Percentiles rank a stretch among this genome's conserved stretches.
These are phyloP conservation scores for Mentha longifolia DNA, from an alignment of 257 asterid species.

Conservation along the genomic window DNA sequence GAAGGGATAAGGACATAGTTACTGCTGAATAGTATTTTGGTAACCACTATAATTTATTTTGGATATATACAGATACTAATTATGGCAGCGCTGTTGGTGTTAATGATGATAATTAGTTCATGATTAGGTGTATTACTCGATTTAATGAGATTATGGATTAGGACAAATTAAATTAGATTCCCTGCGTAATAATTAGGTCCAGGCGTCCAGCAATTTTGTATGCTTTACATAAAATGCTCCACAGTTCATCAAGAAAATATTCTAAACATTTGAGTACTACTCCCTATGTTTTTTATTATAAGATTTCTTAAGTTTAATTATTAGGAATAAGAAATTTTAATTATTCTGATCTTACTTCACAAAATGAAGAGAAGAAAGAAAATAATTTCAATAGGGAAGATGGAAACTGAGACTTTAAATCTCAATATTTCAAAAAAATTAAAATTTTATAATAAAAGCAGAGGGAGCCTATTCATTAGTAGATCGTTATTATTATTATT, in stretches of 20 bases:
- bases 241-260: not conserved
- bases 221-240: not conserved
- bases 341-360: too few species aligned
- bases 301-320: too few species aligned
- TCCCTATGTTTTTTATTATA: too few species aligned
- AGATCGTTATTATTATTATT: too few species aligned
- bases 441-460: too few species aligned
- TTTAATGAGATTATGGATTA: slow-evolving; percentile 26
- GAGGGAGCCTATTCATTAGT: too few species aligned
- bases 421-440: too few species aligned
- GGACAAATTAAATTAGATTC: slow-evolving; percentile 30
- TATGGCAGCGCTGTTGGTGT: slow-evolving; percentile 4
- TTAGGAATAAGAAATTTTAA: too few species aligned
- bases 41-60: slow-evolving; percentile 24
- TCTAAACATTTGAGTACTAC: not conserved
- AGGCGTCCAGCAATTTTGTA: slow-evolving; percentile 3
- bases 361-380: too few species aligned
- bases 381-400: too few species aligned
- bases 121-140: slow-evolving; percentile 34
- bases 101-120: slow-evolving; percentile 31
- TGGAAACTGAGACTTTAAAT: too few species aligned
- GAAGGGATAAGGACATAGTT: slow-evolving; percentile 37
- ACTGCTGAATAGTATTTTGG: slow-evolving; percentile 34
- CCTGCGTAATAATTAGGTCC: slow-evolving; percentile 17
- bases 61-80: slow-evolving; percentile 29